Conservation (phyloP, 768 basidiomycete species). For the Suillus ampliporus region DNA sequence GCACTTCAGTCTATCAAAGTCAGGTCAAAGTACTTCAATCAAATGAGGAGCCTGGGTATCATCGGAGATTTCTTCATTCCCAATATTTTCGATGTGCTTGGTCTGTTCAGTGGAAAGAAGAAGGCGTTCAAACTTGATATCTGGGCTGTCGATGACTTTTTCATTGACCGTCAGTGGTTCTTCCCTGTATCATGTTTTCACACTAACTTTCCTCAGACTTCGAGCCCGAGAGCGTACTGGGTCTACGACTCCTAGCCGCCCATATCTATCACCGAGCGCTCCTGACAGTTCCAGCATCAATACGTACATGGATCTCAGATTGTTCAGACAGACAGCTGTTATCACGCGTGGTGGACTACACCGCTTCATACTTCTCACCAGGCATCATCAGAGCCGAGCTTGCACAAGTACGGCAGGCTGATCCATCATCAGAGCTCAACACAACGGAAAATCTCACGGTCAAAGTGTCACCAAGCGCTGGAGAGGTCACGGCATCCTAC, state of each 20-base stretch:
- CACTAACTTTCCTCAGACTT: conserved; percentile 51
- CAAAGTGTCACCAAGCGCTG: conserved; percentile 72
- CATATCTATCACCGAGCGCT: conserved; percentile 91
- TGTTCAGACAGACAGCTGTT: conserved; percentile 90
- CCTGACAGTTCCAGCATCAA: conserved; percentile 80
- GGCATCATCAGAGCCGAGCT: conserved; percentile 86
- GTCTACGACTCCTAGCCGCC: conserved; percentile 73
- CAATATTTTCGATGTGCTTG: conserved; percentile 66
- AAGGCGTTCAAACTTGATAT: conserved; percentile 81
- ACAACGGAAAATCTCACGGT: conserved; percentile 80
- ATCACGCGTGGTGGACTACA: conserved; percentile 76
- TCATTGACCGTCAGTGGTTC: conserved; percentile 64
- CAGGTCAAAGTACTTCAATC: conserved; percentile 83
- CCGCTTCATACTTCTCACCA: conserved; percentile 86
- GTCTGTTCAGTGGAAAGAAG: conserved; percentile 65
- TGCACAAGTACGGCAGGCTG: conserved; percentile 66
- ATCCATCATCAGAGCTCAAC: conserved; percentile 53
- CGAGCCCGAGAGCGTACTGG: conserved; percentile 54
- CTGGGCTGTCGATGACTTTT: conserved; percentile 87
- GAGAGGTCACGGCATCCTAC: conserved; percentile 87
- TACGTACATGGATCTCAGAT: conserved; percentile 84
- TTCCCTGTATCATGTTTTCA: neutral
- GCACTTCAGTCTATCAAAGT: conserved; percentile 80
- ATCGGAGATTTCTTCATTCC: conserved; percentile 73
- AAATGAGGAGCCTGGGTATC: conserved; percentile 74